Base-by-base conservation (phyloP, 2,329 filamentous ascomycete genomes). In the Rutstroemia sydowiana region DNA sequence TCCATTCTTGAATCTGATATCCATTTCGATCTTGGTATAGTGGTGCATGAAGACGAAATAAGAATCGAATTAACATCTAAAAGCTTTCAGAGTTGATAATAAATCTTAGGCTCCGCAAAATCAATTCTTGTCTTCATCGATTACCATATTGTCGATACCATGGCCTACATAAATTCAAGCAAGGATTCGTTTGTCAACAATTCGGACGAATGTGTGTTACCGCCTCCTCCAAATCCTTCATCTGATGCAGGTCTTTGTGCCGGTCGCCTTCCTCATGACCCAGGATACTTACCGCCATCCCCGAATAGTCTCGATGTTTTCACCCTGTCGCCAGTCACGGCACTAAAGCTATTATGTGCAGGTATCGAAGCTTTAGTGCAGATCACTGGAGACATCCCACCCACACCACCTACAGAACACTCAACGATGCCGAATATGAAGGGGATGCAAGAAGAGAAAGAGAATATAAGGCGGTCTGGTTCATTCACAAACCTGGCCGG, bases 341-440 rank as follows among this genome's bases (percentile, higher is more conserved):
- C 91, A 5, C 77, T 97, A 63, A 87, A 85, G 63, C 73, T 95
- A 57, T 77, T 97, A n/a, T 84, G 84, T 59, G 76, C 81, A 36
- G 81, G 81, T 53, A 73, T 90, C 55, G 85, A 90, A 61, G 76
- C 81, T 3, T 75, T 93, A 47, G 84, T 89, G 16, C 45, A 42
- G 23, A 43, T 51, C 16, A 49, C 51, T 28, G 48, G 52, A 31
- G 48, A 51, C 46, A 75, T 93, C 11, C 88, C 87, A 20, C 86
- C 85, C 14, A 93, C 85, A n/a, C 87, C 85, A 51, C 85, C 86
- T 5, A 77, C 84, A 2, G 76, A 76, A 48, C 76, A 75, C 21
- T 79, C 80, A 0, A 76, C 76, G 2, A 77, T 82, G n/a, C 82
- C 85, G 20, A 74, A 82, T 64, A 81, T 84, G 78, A 75, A 73